A percentile compares a stretch with the other conserved stretches of the same genome.
phyloP scores from a whole-genome alignment of 2,329 filamentous ascomycete genomes.

The Aureobasidium pullulans region DNA sequence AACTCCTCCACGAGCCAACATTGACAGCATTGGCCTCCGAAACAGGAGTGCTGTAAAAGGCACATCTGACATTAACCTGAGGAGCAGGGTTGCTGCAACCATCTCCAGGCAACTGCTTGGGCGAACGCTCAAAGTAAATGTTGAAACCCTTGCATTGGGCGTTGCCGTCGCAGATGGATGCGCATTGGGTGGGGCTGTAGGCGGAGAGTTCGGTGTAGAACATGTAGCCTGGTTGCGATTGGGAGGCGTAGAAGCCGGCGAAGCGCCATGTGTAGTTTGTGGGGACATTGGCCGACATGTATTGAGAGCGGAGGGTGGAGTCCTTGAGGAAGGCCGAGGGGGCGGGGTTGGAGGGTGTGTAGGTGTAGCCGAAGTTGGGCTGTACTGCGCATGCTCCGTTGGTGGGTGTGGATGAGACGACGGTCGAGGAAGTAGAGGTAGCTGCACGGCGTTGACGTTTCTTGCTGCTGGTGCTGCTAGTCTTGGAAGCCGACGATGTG shows the following conservation, averaged over 20 bases:
- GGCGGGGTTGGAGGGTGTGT: slow-evolving; percentile 9
- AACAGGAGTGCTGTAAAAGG: slow-evolving; percentile 30
- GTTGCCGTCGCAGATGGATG: slow-evolving; percentile 26
- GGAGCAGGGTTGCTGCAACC: slow-evolving; percentile 30
- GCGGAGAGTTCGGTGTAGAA: slow-evolving; percentile 24
- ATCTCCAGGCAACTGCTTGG: slow-evolving; percentile 24
- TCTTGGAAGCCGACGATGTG: neutral
- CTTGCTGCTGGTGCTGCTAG: slow-evolving; percentile 6
- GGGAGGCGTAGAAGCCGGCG: slow-evolving; percentile 16
- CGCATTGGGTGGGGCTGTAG: slow-evolving; percentile 27
- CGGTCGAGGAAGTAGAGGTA: slow-evolving; percentile 8
- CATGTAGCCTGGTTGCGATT: slow-evolving; percentile 16
- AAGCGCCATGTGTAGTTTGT: slow-evolving; percentile 22
- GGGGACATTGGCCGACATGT: slow-evolving; percentile 17
- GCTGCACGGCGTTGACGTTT: slow-evolving; percentile 1
- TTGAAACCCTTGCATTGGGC: slow-evolving; percentile 29
- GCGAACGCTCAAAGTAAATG: slow-evolving; percentile 29
- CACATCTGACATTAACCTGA: slow-evolving; percentile 33
- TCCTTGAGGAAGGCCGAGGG: slow-evolving; percentile 12
- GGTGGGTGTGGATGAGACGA: slow-evolving; percentile 1
- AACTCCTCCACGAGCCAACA: slow-evolving; percentile 20
- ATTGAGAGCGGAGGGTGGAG: neutral
- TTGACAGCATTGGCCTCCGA: slow-evolving; percentile 23
- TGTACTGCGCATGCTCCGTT: neutral
- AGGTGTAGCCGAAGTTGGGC: slow-evolving; percentile 3